These are phyloP conservation scores for Kodamaea suecica DNA, from an alignment of 1,139 yeast genomes.

Conservation along the genomic window DNA sequence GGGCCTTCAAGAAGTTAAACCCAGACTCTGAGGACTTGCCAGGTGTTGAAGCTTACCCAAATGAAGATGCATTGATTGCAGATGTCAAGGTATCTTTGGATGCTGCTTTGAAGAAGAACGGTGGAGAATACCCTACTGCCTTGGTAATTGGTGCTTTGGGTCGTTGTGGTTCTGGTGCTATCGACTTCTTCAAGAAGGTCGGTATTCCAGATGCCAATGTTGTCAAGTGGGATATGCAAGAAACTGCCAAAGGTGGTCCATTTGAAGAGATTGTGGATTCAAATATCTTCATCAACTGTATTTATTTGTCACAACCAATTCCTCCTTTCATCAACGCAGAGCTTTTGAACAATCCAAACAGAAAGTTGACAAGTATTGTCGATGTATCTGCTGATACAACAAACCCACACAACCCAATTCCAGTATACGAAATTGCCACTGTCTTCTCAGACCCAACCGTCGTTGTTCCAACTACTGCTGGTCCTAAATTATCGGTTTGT, in stretches of 20 bases:
- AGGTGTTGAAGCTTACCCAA: constrained; percentile 77
- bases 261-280: constrained; percentile 84
- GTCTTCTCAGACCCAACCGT: constrained; percentile 91
- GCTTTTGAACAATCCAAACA: constrained; percentile 55
- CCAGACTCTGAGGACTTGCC: constrained; percentile 62
- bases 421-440: constrained; percentile 86
- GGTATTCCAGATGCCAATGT: constrained; percentile 88
- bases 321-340: constrained; percentile 83
- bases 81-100: constrained; percentile 65
- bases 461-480: constrained; percentile 67
- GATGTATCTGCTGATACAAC: constrained; percentile 99
- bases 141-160: constrained; percentile 96
- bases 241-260: constrained; percentile 96
- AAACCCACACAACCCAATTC: constrained; percentile 96
- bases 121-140: constrained; percentile 71
- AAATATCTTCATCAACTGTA: constrained; percentile 92
- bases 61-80: constrained; percentile 67
- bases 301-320: constrained; percentile 88
- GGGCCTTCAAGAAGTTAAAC: constrained; percentile 87
- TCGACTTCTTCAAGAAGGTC: constrained; percentile 72
- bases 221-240: constrained; percentile 93
- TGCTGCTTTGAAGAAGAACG: constrained; percentile 56
- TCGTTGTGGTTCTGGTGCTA: constrained; percentile 98
- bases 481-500: constrained; percentile 85
- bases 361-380: constrained; percentile 87